Evolutionary conservation across 768 basidiomycete genomes (phyloP).

Genomic region (Krasilnikovozyma curviuscula): DNA sequence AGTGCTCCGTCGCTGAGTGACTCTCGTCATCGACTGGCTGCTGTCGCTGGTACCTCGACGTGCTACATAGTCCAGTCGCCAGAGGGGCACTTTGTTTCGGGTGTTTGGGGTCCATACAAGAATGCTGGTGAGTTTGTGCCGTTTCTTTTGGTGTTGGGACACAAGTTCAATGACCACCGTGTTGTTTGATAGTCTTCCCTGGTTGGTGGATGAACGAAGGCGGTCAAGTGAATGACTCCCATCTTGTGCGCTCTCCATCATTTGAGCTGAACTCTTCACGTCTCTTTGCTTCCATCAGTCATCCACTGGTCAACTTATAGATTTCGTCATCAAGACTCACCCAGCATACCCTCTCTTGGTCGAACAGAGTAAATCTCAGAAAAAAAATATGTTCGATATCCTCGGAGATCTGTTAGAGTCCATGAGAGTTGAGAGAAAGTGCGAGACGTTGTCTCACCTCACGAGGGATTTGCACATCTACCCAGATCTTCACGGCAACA

Average conservation of each 20-base stretch:
- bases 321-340: slow-evolving; percentile 85
- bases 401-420: slow-evolving; percentile 54
- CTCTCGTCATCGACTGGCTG: slow-evolving; percentile 63
- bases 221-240: no score
- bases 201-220: slow-evolving; percentile 94
- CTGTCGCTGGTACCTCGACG: slow-evolving; percentile 87
- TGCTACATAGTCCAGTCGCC: slow-evolving; percentile 66
- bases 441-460: slow-evolving; percentile 56
- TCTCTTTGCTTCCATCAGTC: not conserved
- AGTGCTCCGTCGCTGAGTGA: slow-evolving; percentile 48
- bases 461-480: slow-evolving; percentile 83
- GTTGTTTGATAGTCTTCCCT: not conserved
- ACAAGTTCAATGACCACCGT: not conserved
- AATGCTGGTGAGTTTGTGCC: slow-evolving; percentile 41
- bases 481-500: slow-evolving; percentile 72
- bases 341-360: slow-evolving; percentile 57
- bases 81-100: slow-evolving; percentile 64
- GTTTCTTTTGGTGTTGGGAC: not conserved
- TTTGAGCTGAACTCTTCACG: no score
- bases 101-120: slow-evolving; percentile 61
- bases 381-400: slow-evolving; percentile 31
- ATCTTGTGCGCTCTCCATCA: no score
- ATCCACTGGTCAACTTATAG: slow-evolving; percentile 44
- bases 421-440: slow-evolving; percentile 36
- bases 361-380: slow-evolving; percentile 38